These are phyloP conservation scores for Penicillium desertorum DNA, from an alignment of 495 filamentous ascomycete species.

Conservation along the genomic window DNA sequence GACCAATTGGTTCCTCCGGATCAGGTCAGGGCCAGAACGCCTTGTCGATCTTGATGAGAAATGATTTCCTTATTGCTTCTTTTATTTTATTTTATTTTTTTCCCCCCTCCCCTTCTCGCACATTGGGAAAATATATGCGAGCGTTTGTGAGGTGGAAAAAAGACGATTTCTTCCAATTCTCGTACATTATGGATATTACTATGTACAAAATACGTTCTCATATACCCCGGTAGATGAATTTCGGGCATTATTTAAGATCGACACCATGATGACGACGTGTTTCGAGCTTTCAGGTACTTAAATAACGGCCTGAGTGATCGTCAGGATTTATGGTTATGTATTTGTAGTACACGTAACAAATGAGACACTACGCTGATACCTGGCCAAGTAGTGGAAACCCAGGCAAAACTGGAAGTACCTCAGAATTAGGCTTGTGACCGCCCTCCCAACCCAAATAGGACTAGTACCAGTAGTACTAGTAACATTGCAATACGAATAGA, in stretches of 20 bases:
- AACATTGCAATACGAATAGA: slow-evolving; percentile 5
- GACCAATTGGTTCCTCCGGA: slow-evolving; percentile 24
- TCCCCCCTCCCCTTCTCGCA: no score
- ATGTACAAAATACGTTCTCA: no score
- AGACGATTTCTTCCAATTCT: background rate
- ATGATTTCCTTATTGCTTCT: background rate
- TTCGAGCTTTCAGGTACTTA: background rate
- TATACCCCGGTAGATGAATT: background rate
- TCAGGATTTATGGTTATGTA: background rate
- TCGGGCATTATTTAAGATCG: slow-evolving; percentile 3
- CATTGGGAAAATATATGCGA: background rate
- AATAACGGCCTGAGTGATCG: slow-evolving; percentile 7
- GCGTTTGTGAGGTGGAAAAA: background rate
- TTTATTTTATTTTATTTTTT: no score
- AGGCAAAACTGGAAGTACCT: background rate
- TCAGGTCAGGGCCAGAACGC: slow-evolving; percentile 25
- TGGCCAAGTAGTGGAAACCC: background rate
- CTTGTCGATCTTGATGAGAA: slow-evolving; percentile 18
- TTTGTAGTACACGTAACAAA: slow-evolving; percentile 2
- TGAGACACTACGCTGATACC: background rate
- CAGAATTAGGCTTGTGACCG: background rate
- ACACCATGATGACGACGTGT: slow-evolving; percentile 10
- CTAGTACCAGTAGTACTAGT: background rate
- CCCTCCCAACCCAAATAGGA: no score
- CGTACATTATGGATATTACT: background rate